A percentile compares a stretch with the other conserved stretches of the same genome.
These are phyloP conservation scores for Carpinus viminea DNA, from an alignment of 306 rosid genomes.

Conservation along the genomic window DNA sequence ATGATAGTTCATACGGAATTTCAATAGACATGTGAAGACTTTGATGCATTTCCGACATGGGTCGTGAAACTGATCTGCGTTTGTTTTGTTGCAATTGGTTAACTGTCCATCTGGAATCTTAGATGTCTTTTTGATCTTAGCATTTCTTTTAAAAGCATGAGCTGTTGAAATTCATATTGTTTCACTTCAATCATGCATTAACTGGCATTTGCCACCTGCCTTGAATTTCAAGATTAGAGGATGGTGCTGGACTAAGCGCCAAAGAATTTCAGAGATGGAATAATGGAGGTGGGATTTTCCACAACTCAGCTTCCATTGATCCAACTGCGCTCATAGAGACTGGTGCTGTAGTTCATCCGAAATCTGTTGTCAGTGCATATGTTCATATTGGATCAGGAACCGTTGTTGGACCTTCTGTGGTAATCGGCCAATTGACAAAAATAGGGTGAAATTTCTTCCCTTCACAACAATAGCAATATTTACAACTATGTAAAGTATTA, in stretches of 20 bases:
- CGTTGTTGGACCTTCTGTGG: conserved; percentile 74
- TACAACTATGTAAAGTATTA: not conserved
- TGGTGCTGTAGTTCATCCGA: conserved; percentile 76
- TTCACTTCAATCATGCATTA: not conserved
- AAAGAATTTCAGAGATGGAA: conserved; percentile 60
- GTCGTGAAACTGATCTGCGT: not conserved
- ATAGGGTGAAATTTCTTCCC: conserved; percentile 52
- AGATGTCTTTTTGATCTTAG: not conserved
- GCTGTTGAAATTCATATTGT: not conserved
- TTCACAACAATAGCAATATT: not conserved
- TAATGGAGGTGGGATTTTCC: conserved; percentile 85
- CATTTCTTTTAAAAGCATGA: not conserved
- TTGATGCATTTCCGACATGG: not conserved
- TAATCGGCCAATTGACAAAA: conserved; percentile 58
- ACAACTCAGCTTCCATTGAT: conserved; percentile 62
- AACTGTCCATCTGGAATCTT: not conserved
- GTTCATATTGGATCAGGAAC: conserved; percentile 75
- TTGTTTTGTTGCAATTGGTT: not conserved
- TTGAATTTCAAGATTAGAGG: conserved; percentile 50
- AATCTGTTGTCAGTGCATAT: conserved; percentile 55
- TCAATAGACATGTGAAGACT: not conserved
- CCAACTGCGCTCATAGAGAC: conserved; percentile 65
- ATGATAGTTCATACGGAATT: not conserved
- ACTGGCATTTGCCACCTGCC: conserved; percentile 26
- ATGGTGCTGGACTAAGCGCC: conserved; percentile 23